Percentiles rank a stretch among this genome's conserved stretches.
These are phyloP conservation scores for Botryosphaeria dothidea DNA, from an alignment of 2,329 filamentous ascomycete genomes.

Conservation along the genomic window DNA sequence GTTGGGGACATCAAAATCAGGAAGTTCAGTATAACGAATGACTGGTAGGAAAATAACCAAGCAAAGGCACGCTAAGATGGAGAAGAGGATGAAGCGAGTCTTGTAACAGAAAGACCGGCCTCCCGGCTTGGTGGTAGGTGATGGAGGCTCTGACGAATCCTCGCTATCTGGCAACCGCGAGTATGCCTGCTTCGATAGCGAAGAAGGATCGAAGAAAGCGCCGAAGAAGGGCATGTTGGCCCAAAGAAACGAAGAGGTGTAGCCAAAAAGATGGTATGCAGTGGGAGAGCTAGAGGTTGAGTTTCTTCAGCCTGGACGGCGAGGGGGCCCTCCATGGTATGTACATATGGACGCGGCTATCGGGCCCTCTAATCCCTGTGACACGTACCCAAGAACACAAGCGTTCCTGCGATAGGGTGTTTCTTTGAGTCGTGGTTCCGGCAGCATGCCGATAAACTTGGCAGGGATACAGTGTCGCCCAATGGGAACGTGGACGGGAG, in stretches of 20 bases:
- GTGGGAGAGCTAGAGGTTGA: neutral
- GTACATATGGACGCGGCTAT: neutral
- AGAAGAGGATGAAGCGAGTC: neutral
- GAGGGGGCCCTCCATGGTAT: neutral
- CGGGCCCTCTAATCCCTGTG: neutral
- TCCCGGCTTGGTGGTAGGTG: neutral
- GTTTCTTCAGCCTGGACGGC: neutral
- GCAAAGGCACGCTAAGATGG: neutral
- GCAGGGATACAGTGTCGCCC: neutral
- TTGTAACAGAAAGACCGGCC: neutral
- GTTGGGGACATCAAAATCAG: neutral
- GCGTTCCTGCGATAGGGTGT: neutral
- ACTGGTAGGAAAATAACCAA: neutral
- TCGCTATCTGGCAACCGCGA: neutral
- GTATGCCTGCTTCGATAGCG: neutral
- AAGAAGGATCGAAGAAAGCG: neutral
- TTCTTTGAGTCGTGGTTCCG: neutral
- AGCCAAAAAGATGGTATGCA: neutral
- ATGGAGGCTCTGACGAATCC: neutral
- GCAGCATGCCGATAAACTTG: neutral
- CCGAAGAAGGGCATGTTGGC: constrained; percentile 9
- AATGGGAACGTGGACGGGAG: neutral
- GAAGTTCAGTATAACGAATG: neutral
- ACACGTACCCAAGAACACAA: neutral
- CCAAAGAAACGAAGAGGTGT: neutral